Percentiles rank a stretch among this genome's conserved stretches.
Evolutionary conservation across 2,329 filamentous ascomycete genomes (phyloP).

Genomic region (Diplocarpon rosae): DNA sequence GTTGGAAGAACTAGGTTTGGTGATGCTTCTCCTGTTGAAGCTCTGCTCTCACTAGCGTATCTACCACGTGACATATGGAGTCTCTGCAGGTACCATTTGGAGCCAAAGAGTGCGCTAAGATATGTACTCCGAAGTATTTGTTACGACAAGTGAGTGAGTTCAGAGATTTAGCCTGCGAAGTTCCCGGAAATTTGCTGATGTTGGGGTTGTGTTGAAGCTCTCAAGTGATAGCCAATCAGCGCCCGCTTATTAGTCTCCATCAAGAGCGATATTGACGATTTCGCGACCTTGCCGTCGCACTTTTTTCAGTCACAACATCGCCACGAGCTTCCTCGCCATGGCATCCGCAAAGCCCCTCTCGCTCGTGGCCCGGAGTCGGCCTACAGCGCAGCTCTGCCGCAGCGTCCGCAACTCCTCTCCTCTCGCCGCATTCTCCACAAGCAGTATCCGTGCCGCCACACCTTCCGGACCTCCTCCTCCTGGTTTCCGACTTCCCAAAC

Average conservation of each 20-base stretch:
- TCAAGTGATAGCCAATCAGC: conserved; percentile 17
- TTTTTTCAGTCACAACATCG: conserved; percentile 20
- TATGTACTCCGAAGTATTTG: too few relatives aligned
- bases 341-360: conserved; percentile 28
- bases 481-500: conserved; percentile 67
- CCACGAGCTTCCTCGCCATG: conserved; percentile 26
- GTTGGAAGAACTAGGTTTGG: conserved; percentile 5
- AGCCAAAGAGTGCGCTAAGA: too few relatives aligned
- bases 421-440: conserved; percentile 23
- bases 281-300: conserved; percentile 8
- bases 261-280: conserved; percentile 1
- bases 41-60: not conserved
- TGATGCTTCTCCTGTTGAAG: conserved; percentile 5
- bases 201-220: conserved; percentile 16
- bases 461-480: conserved; percentile 69
- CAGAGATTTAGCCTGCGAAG: too few relatives aligned
- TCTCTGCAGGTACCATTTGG: too few relatives aligned
- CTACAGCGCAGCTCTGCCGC: conserved; percentile 21
- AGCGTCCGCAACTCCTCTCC: conserved; percentile 19
- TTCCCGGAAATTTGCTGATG: not conserved
- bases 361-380: conserved; percentile 28
- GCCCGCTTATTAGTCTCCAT: conserved; percentile 1
- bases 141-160: too few relatives aligned
- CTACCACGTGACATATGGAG: conserved; percentile 10
- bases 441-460: conserved; percentile 37